Evolutionary conservation across 2,329 filamentous ascomycete species (phyloP).

Genomic region (Colletotrichum endophyticum): DNA sequence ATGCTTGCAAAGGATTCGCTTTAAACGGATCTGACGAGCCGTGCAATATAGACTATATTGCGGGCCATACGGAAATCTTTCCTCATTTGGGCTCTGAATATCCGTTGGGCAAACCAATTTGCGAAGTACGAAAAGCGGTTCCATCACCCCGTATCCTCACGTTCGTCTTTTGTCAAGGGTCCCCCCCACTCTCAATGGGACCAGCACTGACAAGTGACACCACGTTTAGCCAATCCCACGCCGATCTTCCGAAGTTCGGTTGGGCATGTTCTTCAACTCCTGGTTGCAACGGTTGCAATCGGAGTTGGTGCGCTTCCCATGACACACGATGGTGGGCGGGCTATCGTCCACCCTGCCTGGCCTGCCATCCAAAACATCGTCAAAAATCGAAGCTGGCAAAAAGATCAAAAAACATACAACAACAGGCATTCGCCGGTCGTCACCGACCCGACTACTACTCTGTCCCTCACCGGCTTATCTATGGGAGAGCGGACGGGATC

Average conservation of each 20-base stretch:
- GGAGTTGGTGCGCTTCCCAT: background rate
- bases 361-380: background rate
- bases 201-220: background rate
- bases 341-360: background rate
- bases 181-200: background rate
- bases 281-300: background rate
- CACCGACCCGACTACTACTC: background rate
- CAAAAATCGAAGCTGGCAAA: background rate
- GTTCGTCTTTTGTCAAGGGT: background rate
- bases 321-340: background rate
- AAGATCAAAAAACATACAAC: background rate
- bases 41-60: background rate
- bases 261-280: background rate
- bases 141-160: background rate
- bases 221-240: background rate
- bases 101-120: background rate
- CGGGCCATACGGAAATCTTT: background rate
- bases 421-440: background rate
- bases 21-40: background rate
- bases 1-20: background rate
- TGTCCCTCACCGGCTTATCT: background rate
- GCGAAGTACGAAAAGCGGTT: background rate
- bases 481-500: background rate
- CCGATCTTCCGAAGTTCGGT: background rate
- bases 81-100: background rate